phyloP scores from a whole-genome alignment of 2,329 filamentous ascomycete genomes.

The Epichloe sibirici region DNA sequence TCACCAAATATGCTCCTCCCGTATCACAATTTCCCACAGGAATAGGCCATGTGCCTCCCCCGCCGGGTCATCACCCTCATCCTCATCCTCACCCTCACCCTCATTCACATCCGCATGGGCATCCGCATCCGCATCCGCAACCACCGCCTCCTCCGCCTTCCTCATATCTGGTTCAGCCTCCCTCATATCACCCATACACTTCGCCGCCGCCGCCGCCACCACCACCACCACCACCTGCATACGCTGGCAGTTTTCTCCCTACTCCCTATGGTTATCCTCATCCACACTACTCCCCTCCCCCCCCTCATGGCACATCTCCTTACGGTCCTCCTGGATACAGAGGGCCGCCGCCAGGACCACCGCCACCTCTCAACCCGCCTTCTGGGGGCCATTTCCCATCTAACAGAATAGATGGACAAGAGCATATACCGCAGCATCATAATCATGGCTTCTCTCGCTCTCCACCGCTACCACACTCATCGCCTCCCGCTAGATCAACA shows the following conservation, averaged over 20 bases:
- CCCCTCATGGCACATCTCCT: constrained; percentile 10
- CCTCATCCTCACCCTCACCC: constrained; percentile 1
- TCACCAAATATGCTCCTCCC: constrained; percentile 23
- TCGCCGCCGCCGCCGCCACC: constrained; percentile 3
- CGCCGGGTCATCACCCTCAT: constrained; percentile 10
- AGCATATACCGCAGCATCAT: constrained; percentile 1
- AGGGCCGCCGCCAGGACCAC: constrained; percentile 1
- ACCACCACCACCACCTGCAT: constrained; percentile 6
- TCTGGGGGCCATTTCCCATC: constrained; percentile 1
- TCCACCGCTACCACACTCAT: not conserved
- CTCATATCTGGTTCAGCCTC: constrained; percentile 14
- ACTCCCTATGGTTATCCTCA: constrained; percentile 15
- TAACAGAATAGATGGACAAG: constrained; percentile 2
- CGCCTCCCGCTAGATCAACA: not conserved
- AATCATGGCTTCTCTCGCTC: constrained; percentile 4
- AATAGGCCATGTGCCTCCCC: constrained; percentile 12
- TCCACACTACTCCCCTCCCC: constrained; percentile 13
- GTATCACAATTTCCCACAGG: constrained; percentile 9
- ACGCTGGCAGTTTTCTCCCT: constrained; percentile 12
- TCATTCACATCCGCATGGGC: not conserved
- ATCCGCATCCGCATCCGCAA: not conserved
- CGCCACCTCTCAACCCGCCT: constrained; percentile 6
- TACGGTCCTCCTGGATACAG: constrained; percentile 9
- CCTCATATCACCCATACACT: constrained; percentile 15
- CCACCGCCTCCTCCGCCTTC: constrained; percentile 5